Conservation (phyloP, 2,329 filamentous ascomycete genomes). For the Diplocarpon rosae region DNA sequence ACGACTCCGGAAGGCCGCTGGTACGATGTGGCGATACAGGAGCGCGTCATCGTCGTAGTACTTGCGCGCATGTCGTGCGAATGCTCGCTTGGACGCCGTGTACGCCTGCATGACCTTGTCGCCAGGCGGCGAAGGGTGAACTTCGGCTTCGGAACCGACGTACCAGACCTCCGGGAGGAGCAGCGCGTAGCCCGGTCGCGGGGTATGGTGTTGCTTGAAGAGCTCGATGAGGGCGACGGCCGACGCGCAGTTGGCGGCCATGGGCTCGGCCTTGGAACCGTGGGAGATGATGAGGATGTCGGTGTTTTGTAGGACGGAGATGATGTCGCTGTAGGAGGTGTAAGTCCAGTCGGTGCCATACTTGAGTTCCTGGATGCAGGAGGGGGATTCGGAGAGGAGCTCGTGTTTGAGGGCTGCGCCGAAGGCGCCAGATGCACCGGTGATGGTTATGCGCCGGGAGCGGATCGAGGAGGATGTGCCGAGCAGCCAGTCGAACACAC, state of each 20-base stretch:
- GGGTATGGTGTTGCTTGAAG: conserved; percentile 6
- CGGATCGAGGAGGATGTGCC: conserved; percentile 6
- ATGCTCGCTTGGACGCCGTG: not conserved
- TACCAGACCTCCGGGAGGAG: conserved; percentile 11
- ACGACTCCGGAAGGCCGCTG: conserved; percentile 2
- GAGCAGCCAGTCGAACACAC: conserved; percentile 11
- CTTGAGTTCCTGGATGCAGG: conserved; percentile 5
- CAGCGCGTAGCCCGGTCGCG: conserved; percentile 2
- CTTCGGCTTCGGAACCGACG: conserved; percentile 2
- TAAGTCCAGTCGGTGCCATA: conserved; percentile 5
- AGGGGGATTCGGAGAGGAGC: conserved; percentile 3
- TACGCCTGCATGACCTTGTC: not conserved
- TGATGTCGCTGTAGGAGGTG: not conserved
- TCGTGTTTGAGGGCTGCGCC: conserved; percentile 5
- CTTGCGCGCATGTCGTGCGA: not conserved
- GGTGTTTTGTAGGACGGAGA: conserved; percentile 5
- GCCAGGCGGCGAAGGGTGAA: not conserved
- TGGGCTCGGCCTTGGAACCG: conserved; percentile 5
- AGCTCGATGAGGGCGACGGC: conserved; percentile 4
- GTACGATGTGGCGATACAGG: conserved; percentile 9
- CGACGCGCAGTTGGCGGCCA: conserved; percentile 1
- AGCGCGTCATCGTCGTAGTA: conserved; percentile 6
- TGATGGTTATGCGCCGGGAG: conserved; percentile 8
- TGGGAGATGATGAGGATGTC: conserved; percentile 9
- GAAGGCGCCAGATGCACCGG: conserved; percentile 1